A percentile compares a stretch with the other conserved stretches of the same genome.
phyloP scores from a whole-genome alignment of 1,139 yeast species.

The Hyphopichia khmerensis region DNA sequence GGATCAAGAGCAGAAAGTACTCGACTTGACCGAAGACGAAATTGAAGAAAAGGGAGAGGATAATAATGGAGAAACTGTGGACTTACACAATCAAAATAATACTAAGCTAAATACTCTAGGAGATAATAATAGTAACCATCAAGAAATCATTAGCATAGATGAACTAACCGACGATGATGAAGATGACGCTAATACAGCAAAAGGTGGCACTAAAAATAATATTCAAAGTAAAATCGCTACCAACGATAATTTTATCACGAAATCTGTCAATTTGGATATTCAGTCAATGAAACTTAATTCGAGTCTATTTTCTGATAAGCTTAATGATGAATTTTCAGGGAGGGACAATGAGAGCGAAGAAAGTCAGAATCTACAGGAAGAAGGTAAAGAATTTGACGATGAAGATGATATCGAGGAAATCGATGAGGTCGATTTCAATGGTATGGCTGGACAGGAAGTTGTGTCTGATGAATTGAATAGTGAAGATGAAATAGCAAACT shows the following conservation, averaged over 20 bases:
- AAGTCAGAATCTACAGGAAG: constrained; percentile 33
- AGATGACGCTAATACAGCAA: too few relatives aligned
- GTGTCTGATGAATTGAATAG: constrained; percentile 8
- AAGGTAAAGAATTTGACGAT: constrained; percentile 1
- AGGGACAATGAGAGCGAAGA: constrained; percentile 13
- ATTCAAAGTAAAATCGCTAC: background rate
- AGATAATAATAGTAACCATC: background rate
- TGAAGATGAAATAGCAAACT: constrained; percentile 15
- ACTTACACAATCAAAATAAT: background rate
- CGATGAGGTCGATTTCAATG: background rate
- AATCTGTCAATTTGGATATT: background rate
- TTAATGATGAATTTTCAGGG: constrained; percentile 19
- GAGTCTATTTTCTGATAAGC: background rate
- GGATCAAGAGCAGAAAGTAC: background rate
- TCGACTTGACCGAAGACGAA: background rate
- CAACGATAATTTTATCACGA: background rate
- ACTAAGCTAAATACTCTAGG: background rate
- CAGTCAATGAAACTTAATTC: background rate
- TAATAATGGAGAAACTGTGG: background rate
- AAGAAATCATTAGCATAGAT: background rate
- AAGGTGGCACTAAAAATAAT: background rate
- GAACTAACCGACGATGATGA: constrained; percentile 1
- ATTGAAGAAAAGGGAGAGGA: background rate
- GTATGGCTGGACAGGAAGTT: background rate
- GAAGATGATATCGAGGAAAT: background rate